Percentiles rank a stretch among this genome's conserved stretches.
Evolutionary conservation across 2,329 filamentous ascomycete genomes (phyloP).

Genomic region (Pseudocercospora ulei): DNA sequence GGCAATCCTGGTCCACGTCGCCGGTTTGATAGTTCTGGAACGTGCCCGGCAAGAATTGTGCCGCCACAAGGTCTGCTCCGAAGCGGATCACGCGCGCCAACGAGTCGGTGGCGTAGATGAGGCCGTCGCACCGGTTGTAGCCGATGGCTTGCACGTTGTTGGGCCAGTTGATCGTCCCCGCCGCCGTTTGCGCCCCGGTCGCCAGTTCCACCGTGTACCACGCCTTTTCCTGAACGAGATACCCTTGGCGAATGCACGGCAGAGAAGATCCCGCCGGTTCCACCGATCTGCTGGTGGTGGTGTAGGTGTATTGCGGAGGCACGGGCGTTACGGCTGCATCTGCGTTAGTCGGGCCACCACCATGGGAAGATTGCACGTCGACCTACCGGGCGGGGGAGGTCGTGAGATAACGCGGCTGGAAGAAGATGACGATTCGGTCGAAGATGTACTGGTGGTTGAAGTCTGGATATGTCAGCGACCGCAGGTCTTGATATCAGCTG

Average conservation of each 20-base stretch:
- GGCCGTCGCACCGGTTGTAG: conserved; percentile 8
- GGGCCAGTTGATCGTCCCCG: conserved; percentile 6
- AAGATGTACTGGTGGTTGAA: too few relatives aligned
- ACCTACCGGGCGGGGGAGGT: conserved; percentile 1
- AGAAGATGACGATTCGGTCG: too few relatives aligned
- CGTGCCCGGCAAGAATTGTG: not conserved
- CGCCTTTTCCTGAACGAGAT: conserved; percentile 7
- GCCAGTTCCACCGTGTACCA: conserved; percentile 3
- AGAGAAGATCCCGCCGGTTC: not conserved
- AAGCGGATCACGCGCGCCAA: conserved; percentile 2
- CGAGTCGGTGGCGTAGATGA: conserved; percentile 6
- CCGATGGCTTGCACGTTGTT: conserved; percentile 9
- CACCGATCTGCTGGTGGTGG: not conserved
- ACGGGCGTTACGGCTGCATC: not conserved
- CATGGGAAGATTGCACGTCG: not conserved
- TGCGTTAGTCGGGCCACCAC: not conserved
- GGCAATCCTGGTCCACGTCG: conserved; percentile 9
- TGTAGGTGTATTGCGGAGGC: not conserved
- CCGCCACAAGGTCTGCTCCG: conserved; percentile 3
- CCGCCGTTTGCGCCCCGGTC: not conserved
- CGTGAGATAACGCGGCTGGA: too few relatives aligned
- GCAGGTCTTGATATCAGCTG: too few relatives aligned
- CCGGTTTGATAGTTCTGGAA: conserved; percentile 3
- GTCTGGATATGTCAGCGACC: too few relatives aligned
- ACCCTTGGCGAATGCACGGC: conserved; percentile 6